Base-by-base conservation (phyloP, 768 basidiomycete genomes). In the Tubosaeta sp. region DNA sequence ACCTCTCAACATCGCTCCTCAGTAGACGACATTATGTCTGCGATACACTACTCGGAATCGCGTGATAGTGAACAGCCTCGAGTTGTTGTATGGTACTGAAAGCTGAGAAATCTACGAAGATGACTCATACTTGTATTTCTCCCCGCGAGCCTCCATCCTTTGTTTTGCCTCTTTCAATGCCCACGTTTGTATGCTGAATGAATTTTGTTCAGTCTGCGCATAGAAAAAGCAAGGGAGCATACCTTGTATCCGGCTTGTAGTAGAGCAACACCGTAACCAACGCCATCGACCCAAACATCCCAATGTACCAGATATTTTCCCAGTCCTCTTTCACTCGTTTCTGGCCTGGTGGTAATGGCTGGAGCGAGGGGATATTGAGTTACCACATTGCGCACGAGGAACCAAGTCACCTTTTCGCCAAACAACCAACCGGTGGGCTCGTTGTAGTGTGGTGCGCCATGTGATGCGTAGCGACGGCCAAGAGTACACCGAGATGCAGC, bases 171-270 rank as follows among this genome's bases (percentile, higher is more conserved):
- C 93, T 58, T 85, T 78, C 66, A 94, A 71, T 31, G 94, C 94
- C 93, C 94, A 97, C 1, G 86, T 83, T 72, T 92, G 88, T 72
- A 97, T 88, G 66, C 93, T 97, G 62, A 33, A 53, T 6, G 27
- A 14, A 16, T 42, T 19, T 7, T 13, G 46, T 41, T 55, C 47
- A 45, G 41, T n/a, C 33, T 31, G 52, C 22, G 50, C 47, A 22
- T 42, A 44, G 50, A 43, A 32, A 44, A 49, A 10, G 27, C 12
- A 25, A 29, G 2, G 6, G 32, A 5, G 57, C 87, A 54, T 58
- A 93, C 93, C 88, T 92, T 16, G 90, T 93, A 65, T 95, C 91
- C 3, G 93, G 93, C 72, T 95, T 95, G 76, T 93, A 95, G 71
- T 91, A 91, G 25, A 92, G 71, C 66, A 90, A 73, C 31, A 94